These are phyloP conservation scores for Neofusicoccum umdonicola DNA, from an alignment of 2,329 filamentous ascomycete species.

Conservation along the genomic window DNA sequence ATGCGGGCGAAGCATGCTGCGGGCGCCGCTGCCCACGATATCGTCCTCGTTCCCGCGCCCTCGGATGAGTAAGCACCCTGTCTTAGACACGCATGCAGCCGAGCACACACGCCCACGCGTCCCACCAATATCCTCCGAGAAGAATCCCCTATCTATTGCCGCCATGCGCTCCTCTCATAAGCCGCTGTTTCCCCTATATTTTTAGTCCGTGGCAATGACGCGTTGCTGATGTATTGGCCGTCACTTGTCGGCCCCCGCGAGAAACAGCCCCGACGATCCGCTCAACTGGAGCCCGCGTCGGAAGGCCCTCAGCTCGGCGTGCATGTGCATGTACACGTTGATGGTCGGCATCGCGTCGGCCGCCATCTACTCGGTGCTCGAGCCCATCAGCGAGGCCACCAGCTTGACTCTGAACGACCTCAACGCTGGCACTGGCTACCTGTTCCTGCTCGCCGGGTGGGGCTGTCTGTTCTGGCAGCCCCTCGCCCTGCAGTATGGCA, in stretches of 20 bases:
- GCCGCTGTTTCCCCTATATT: background rate
- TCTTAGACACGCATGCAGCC: background rate
- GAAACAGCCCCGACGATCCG: slow-evolving; percentile 30
- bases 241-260: background rate
- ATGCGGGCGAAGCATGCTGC: slow-evolving; percentile 37
- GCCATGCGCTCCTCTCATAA: background rate
- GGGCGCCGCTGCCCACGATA: slow-evolving; percentile 33
- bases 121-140: background rate
- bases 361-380: slow-evolving; percentile 51
- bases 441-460: slow-evolving; percentile 54
- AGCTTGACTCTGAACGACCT: slow-evolving; percentile 45
- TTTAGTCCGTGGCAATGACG: background rate
- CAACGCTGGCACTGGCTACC: slow-evolving; percentile 51
- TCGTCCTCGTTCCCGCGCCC: slow-evolving; percentile 41
- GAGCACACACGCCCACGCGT: background rate
- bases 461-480: slow-evolving; percentile 54
- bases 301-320: slow-evolving; percentile 38
- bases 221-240: background rate
- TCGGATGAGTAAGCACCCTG: slow-evolving; percentile 25
- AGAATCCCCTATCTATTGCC: background rate
- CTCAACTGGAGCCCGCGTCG: slow-evolving; percentile 33
- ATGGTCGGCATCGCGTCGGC: slow-evolving; percentile 50
- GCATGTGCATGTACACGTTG: slow-evolving; percentile 48
- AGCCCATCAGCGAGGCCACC: slow-evolving; percentile 48
- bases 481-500: slow-evolving; percentile 53